Percentiles rank a stretch among this genome's conserved stretches.
Conservation (phyloP, 495 filamentous ascomycete genomes). For the Filosporella fistucella region DNA sequence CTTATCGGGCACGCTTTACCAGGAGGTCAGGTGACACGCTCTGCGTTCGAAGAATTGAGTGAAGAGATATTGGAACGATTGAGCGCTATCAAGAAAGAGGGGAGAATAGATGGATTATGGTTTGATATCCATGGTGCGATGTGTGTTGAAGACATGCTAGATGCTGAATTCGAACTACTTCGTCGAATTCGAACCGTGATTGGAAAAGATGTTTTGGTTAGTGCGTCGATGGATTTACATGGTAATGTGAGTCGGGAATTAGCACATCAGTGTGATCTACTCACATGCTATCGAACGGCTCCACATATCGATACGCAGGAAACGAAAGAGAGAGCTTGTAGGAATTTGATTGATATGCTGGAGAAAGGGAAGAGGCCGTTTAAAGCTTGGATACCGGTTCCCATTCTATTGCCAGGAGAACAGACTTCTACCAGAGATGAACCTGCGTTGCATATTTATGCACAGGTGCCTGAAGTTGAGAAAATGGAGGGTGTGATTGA, state of each 20-base stretch:
- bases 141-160: constrained; percentile 48
- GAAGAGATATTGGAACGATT: constrained; percentile 44
- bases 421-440: constrained; percentile 54
- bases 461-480: constrained; percentile 41
- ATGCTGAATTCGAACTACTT: constrained; percentile 47
- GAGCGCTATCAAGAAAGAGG: constrained; percentile 24
- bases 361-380: constrained; percentile 30
- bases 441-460: constrained; percentile 50
- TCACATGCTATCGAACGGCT: constrained; percentile 54
- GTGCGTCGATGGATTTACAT: constrained; percentile 54
- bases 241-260: constrained; percentile 50
- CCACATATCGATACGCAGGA: constrained; percentile 47
- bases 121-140: constrained; percentile 58
- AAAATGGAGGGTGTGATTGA: constrained; percentile 39
- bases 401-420: constrained; percentile 51
- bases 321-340: constrained; percentile 51
- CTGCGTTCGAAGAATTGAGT: constrained; percentile 42
- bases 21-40: constrained; percentile 43
- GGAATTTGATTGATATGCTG: constrained; percentile 42
- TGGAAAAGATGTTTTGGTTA: constrained; percentile 45
- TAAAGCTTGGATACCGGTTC: constrained; percentile 54
- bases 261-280: constrained; percentile 45
- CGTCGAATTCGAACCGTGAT: constrained; percentile 41
- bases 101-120: constrained; percentile 42
- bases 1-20: constrained; percentile 52